These are phyloP conservation scores for Colletotrichum scovillei DNA, from an alignment of 2,329 filamentous ascomycete species.

Conservation along the genomic window DNA sequence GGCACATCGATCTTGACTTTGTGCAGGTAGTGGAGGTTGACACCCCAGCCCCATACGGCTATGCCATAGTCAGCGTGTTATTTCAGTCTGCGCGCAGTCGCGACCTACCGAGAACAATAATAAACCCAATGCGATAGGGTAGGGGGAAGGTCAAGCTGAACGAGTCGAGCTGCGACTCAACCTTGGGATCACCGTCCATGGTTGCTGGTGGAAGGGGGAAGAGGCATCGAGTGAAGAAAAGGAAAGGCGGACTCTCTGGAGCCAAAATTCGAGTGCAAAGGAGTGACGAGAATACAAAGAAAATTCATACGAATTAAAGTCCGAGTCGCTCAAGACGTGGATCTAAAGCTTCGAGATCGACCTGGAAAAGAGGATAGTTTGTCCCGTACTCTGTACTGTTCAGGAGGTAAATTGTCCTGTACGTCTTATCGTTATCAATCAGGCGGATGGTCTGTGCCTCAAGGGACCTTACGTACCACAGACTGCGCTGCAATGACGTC, in stretches of 20 bases:
- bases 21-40: constrained; percentile 90
- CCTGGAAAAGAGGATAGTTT: constrained; percentile 10
- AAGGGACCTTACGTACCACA: too few species aligned
- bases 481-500: too few species aligned
- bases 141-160: constrained; percentile 90
- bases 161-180: constrained; percentile 79
- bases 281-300: constrained; percentile 27
- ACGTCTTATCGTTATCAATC: constrained; percentile 34
- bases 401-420: constrained; percentile 20
- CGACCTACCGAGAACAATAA: constrained; percentile 81
- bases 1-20: constrained; percentile 87
- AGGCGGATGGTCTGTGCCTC: constrained; percentile 5
- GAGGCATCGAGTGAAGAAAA: constrained; percentile 29
- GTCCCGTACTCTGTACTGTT: constrained; percentile 10
- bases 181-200: constrained; percentile 81
- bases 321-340: not conserved
- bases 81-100: not conserved
- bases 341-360: not conserved
- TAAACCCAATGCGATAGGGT: constrained; percentile 88
- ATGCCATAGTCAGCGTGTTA: constrained; percentile 30
- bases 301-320: not conserved
- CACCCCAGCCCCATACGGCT: constrained; percentile 96
- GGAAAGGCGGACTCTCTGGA: constrained; percentile 20
- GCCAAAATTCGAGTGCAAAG: constrained; percentile 15
- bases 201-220: constrained; percentile 35